Conservation (phyloP, 2,329 filamentous ascomycete species). For the Calonectria montana region DNA sequence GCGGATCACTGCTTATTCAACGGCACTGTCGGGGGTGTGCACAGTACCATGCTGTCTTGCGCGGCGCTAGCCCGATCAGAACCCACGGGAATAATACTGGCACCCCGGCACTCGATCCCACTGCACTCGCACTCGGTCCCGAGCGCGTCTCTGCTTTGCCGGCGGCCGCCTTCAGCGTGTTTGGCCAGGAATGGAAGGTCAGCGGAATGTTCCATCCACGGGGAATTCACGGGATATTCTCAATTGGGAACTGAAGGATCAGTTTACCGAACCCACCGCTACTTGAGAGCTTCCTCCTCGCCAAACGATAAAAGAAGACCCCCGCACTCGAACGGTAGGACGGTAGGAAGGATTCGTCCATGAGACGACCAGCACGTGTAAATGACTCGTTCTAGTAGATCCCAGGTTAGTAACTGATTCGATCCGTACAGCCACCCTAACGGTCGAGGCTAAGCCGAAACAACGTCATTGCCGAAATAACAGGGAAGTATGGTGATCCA, state of each 20-base stretch:
- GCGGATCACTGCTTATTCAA: neutral
- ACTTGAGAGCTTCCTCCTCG: neutral
- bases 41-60: neutral
- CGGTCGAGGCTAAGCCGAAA: neutral
- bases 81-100: neutral
- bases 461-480: constrained; percentile 6
- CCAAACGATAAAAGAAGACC: neutral
- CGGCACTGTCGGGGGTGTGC: neutral
- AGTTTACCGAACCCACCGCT: neutral
- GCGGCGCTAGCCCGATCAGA: neutral
- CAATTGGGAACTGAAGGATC: neutral
- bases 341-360: neutral
- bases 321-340: neutral
- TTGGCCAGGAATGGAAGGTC: neutral
- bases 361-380: neutral
- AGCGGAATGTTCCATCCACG: neutral
- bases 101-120: neutral
- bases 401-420: neutral
- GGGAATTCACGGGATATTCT: neutral
- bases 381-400: neutral
- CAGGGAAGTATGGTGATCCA: neutral
- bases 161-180: neutral
- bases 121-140: neutral
- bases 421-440: neutral
- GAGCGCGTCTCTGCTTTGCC: neutral